Evolutionary conservation across 2,329 filamentous ascomycete genomes (phyloP).

Genomic region (Microthyrium microscopicum): DNA sequence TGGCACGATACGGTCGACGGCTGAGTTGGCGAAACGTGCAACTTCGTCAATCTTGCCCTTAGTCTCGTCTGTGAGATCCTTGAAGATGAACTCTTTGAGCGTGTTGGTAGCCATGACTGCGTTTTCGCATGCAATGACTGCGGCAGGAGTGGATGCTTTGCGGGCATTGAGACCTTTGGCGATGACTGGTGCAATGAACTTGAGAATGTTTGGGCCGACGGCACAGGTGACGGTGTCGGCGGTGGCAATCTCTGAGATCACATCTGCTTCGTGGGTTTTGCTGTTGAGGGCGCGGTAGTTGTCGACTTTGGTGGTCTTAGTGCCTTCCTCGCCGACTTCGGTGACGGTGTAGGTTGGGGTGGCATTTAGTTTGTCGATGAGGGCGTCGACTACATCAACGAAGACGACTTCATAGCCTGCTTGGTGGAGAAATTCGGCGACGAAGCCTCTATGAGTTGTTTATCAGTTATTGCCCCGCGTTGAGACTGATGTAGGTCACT

Average conservation of each 20-base stretch:
- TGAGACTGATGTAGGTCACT: conserved; percentile 1
- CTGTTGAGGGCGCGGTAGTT: conserved; percentile 98
- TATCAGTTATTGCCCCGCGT: not conserved
- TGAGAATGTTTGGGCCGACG: conserved; percentile 88
- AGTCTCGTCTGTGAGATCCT: conserved; percentile 52
- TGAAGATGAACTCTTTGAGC: conserved; percentile 47
- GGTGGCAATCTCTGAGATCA: conserved; percentile 69
- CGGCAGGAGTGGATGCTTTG: conserved; percentile 48
- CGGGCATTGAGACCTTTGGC: conserved; percentile 82
- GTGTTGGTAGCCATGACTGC: conserved; percentile 88
- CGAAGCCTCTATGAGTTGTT: conserved; percentile 25
- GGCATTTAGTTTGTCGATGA: conserved; percentile 66
- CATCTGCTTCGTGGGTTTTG: conserved; percentile 62
- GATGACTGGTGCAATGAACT: conserved; percentile 89
- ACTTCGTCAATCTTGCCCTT: conserved; percentile 53
- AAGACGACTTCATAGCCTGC: conserved; percentile 94
- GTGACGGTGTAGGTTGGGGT: conserved; percentile 75
- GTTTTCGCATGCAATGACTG: conserved; percentile 97
- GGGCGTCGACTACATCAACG: conserved; percentile 72
- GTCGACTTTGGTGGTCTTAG: conserved; percentile 65
- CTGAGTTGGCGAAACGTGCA: conserved; percentile 88
- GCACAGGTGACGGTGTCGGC: conserved; percentile 92
- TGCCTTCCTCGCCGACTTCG: conserved; percentile 75
- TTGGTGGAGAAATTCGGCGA: conserved; percentile 72
- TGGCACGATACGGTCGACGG: conserved; percentile 95